Evolutionary conservation across 371 early-diverging fungal genomes (phyloP), one percentile per base, ranked within the genome.

Genomic region (Saksenaea oblongispora): DNA sequence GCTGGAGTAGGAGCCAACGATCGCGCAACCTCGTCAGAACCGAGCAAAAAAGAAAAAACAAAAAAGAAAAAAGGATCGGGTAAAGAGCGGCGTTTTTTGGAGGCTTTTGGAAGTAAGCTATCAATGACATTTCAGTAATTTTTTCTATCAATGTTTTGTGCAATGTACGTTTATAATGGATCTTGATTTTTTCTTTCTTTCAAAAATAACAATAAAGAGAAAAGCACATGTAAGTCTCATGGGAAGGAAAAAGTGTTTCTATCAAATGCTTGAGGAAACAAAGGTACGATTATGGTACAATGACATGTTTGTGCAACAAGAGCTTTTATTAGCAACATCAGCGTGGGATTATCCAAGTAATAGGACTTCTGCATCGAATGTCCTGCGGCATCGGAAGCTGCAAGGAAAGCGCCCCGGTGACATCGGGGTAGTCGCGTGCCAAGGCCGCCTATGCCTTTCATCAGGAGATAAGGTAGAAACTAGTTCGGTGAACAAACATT

Each of bases 91-190:
- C 59, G 36, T 13, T 63, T 63, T 39, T 28, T 69, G 51, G 63
- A 59, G 36, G 62, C 63, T 17, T 70, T 70, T 39, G 70, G 70
- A 31, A 63, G 66, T 55, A 70, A 70, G 56, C 60, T 70, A 34
- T 61, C 66, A 47, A 66, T 66, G 66, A 56, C 65, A 42, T 69
- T 64, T 42, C 62, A 69, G 55, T 69, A 42, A 61, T 63, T 17
- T 39, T 22, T 22, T 57, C 22, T 51, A 51, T n/a, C 24, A 63
- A 1, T 34, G 24, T 15, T n/a, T 41, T 57, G 41, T 44, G 53
- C 37, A 15, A 44, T 63, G 18, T 58, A 47, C 51, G 51, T 47
- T 53, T 58, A 44, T 47, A 17, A 39, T 57, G 44, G 42, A 17
- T 34, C 34, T 28, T 39, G 34, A 17, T 62, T 56, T 51, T 18